These are phyloP conservation scores for Peniophora sp. DNA, from an alignment of 1,284 basidiomycete genomes.

Conservation along the genomic window DNA sequence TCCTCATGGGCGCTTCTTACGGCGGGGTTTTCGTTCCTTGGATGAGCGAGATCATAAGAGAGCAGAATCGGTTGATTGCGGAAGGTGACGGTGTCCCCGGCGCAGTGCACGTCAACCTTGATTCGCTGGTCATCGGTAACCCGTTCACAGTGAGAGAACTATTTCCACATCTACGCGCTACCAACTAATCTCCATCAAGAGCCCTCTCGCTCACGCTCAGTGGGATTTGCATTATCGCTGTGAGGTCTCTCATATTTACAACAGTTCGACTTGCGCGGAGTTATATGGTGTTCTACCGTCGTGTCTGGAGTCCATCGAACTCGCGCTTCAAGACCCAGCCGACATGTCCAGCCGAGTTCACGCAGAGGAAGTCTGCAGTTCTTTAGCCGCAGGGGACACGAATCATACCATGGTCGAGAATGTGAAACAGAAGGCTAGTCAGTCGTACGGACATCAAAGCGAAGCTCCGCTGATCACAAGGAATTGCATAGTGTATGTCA, in stretches of 20 bases:
- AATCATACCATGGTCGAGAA: neutral
- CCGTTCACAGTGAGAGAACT: slow-evolving; percentile 18
- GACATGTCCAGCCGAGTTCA: neutral
- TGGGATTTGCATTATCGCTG: slow-evolving; percentile 23
- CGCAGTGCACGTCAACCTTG: slow-evolving; percentile 20
- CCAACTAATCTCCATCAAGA: neutral
- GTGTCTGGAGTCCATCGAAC: slow-evolving; percentile 20
- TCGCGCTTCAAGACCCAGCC: slow-evolving; percentile 14
- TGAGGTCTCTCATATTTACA: slow-evolving; percentile 17
- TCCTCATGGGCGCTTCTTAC: slow-evolving; percentile 24
- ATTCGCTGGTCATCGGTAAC: slow-evolving; percentile 25
- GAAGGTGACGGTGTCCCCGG: slow-evolving; percentile 10
- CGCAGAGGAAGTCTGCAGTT: neutral
- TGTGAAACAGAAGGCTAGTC: neutral
- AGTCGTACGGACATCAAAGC: neutral
- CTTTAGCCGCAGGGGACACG: neutral
- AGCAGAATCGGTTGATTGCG: slow-evolving; percentile 18
- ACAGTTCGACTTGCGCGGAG: slow-evolving; percentile 18
- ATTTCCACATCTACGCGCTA: neutral
- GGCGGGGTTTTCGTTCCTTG: slow-evolving; percentile 26
- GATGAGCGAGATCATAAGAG: slow-evolving; percentile 25
- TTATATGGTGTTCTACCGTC: slow-evolving; percentile 14
- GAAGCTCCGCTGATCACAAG: neutral
- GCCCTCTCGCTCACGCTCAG: slow-evolving; percentile 15
- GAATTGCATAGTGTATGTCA: neutral